Base-by-base conservation (phyloP, 2,329 filamentous ascomycete genomes). In the Colletotrichum brevisporum region DNA sequence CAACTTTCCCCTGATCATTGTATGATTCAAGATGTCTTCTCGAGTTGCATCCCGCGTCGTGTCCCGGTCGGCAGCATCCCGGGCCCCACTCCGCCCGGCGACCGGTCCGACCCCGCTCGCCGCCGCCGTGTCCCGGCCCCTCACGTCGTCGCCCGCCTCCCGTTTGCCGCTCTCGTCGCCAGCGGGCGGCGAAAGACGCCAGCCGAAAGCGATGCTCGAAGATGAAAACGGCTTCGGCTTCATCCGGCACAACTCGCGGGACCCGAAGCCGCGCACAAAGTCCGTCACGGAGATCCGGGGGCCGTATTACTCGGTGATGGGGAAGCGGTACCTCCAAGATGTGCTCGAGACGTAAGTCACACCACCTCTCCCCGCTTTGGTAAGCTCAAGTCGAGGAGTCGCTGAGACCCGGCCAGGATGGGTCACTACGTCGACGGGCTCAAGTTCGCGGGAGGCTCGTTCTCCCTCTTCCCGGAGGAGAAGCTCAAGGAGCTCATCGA, bases 281-380 rank as follows among this genome's bases (percentile, higher is more conserved):
- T 84, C 83, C 5, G 85, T 87, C 6, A 88, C 86, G 1, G 86
- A 88, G 75, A 88, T 88, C 64, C 79, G 85, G 39, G 86, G 86
- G 0, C 86, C 85, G 6, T 88, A 88, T 74, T 88, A 88, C 74
- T 84, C 84, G 0, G 84, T 80, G 4, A 87, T 87, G 83, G 85
- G 85, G 1, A 85, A 84, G 69, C 78, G 83, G 47, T 86, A 88
- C 65, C 76, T 88, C 1, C 76, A 82, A 21, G 86, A 88, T 78
- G 80, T 88, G 3, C 78, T 88, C 2, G 85, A 87, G 70, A 88
- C 86, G 81, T 84, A 73, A 77, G 76, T 47, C n/a, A 15, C 8
- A 4, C 4, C 27, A 6, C 27, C 6, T 4, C 27, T 31, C 27
- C 4, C 10, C 54, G 26, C 56, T 53, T 52, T 15, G 12, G 39